Conservation (phyloP, 257 asterid genomes). For the Nicotiana knightiana region DNA sequence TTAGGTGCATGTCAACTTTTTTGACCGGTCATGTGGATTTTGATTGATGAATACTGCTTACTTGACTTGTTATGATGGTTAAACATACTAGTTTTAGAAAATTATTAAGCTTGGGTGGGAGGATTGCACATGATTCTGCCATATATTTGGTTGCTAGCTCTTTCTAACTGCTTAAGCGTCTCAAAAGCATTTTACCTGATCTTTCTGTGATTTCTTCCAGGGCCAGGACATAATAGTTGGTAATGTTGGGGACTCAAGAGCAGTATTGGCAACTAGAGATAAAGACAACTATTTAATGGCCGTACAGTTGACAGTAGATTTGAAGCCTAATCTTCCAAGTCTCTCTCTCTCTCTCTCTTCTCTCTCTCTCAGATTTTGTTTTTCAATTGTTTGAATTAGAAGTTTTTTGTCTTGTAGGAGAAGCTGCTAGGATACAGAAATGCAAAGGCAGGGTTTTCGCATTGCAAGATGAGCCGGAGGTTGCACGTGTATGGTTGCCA, state of each 20-base stretch:
- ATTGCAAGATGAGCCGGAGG: constrained; percentile 99
- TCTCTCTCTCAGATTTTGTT: not conserved
- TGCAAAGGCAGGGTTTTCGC: constrained; percentile 96
- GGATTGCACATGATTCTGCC: not conserved
- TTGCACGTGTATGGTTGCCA: constrained; percentile 98
- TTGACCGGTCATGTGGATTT: not conserved
- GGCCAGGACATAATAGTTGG: constrained; percentile 87
- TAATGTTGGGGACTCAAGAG: constrained; percentile 96
- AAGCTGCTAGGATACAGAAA: constrained; percentile 93
- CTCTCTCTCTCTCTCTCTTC: constrained; percentile 15
- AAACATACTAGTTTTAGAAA: not conserved
- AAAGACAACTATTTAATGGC: constrained; percentile 64
- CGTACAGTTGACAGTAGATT: constrained; percentile 90
- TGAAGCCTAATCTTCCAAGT: constrained; percentile 99
- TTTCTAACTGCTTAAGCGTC: not conserved
- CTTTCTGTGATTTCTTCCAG: constrained; percentile 27
- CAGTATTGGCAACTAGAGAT: constrained; percentile 82
- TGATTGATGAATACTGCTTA: not conserved
- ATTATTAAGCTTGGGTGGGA: not conserved
- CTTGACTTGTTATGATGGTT: not conserved
- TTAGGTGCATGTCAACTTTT: not conserved
- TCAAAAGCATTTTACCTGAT: not conserved
- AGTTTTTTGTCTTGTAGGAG: constrained; percentile 42
- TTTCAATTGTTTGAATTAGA: not conserved
- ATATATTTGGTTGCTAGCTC: not conserved